These are phyloP conservation scores for Candida chilensis DNA, from an alignment of 805 yeast genomes.

Conservation along the genomic window DNA sequence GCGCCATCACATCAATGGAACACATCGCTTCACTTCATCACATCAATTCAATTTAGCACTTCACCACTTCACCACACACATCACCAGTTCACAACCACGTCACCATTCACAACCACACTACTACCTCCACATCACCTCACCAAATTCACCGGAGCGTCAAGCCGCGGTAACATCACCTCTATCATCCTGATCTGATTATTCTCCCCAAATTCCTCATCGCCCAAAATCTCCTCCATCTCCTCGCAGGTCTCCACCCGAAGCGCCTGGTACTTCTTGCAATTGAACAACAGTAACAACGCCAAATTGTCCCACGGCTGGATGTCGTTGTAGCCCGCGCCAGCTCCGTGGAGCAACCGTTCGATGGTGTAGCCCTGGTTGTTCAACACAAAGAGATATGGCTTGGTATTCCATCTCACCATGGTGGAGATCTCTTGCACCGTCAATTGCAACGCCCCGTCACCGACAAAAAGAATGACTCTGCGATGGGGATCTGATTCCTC, in stretches of 20 bases:
- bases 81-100: too few species aligned
- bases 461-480: slow-evolving; percentile 21
- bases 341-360: slow-evolving; percentile 23
- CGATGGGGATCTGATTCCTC: slow-evolving; percentile 19
- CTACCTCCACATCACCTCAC: too few species aligned
- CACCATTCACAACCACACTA: too few species aligned
- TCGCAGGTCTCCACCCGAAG: slow-evolving; percentile 16
- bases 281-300: slow-evolving; percentile 16
- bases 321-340: slow-evolving; percentile 17
- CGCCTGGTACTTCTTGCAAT: slow-evolving; percentile 17
- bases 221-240: slow-evolving; percentile 18
- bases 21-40: too few species aligned
- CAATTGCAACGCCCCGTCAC: slow-evolving; percentile 25
- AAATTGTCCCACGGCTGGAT: slow-evolving; percentile 24
- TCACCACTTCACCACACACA: too few species aligned
- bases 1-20: too few species aligned
- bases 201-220: slow-evolving; percentile 10
- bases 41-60: too few species aligned
- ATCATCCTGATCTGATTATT: slow-evolving; percentile 19
- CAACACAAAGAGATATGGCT: slow-evolving; percentile 21
- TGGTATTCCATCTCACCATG: slow-evolving; percentile 17
- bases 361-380: slow-evolving; percentile 25
- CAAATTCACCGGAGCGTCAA: slow-evolving; percentile 21
- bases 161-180: slow-evolving; percentile 20
- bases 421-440: slow-evolving; percentile 24